Evolutionary conservation across 2,329 filamentous ascomycete species (phyloP), one percentile per base, ranked within the genome.

Genomic region (Stenocarpella maydis): DNA sequence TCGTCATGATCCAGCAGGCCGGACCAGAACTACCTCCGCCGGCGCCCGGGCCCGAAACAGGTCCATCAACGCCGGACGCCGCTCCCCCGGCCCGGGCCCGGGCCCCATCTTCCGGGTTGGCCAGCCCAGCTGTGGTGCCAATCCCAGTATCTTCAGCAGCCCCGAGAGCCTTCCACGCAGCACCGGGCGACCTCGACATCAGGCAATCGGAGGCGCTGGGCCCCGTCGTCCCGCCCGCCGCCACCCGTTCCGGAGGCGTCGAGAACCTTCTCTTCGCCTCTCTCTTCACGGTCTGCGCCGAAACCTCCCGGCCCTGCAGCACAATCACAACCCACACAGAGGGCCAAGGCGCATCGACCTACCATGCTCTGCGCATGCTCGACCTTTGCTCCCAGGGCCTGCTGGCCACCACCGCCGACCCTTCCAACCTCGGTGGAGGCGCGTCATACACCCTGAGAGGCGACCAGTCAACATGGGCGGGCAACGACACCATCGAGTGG

Each of bases 211-310:
- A 12, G 34, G 43, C 28, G 14, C n/a, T n/a, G 14, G 58, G 26
- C n/a, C 43, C 58, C 0, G 41, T 63, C n/a, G 28, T 63, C 8
- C 58, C 58, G n/a, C 58, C 58, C n/a, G 43, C 37, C 4, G 4
- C 43, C 14, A 8, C 58, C 4, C 5, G 28, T 28, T 19, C 58
- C 5, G 28, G 58, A 12, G 58, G 58, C 58, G 4, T 63, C 43
- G 15, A 49, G 26, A 49, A 63, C 43, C 58, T 63, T 8, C 58
- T 63, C 58, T 63, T 63, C 43, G 58, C 58, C n/a, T 63, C 58
- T 7, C 26, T 63, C 12, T 63, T 37, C n/a, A 49, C 58, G 12
- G 31, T 63, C 8, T 63, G 58, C 58, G 37, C 28, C 1, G 28
- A 26, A 21, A 43, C 49, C 58, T 63, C 58, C n/a, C 28, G n/a